Conservation (phyloP, 2,329 filamentous ascomycete genomes). For the Meredithiella fracta region DNA sequence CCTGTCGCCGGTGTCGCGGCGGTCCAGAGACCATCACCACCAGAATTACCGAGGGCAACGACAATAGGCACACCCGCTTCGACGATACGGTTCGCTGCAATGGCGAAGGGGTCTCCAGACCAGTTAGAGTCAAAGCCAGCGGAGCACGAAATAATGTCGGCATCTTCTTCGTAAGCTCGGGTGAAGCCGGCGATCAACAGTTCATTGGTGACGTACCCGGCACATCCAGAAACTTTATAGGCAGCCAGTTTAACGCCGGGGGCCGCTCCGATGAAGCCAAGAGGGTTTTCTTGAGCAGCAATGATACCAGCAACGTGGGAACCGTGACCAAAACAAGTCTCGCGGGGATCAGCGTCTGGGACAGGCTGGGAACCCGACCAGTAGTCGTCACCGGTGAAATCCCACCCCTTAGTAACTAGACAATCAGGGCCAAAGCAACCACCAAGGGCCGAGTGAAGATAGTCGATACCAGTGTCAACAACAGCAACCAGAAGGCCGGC, state of each 20-base stretch:
- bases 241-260: conserved; percentile 26
- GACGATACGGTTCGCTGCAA: conserved; percentile 19
- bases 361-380: conserved; percentile 27
- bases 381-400: conserved; percentile 42
- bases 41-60: conserved; percentile 19
- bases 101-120: conserved; percentile 18
- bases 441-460: conserved; percentile 44
- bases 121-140: conserved; percentile 19
- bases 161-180: conserved; percentile 27
- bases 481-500: conserved; percentile 28
- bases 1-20: conserved; percentile 18
- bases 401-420: conserved; percentile 41
- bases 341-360: conserved; percentile 26
- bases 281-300: conserved; percentile 25
- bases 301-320: conserved; percentile 32
- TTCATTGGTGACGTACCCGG: conserved; percentile 23
- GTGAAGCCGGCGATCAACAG: conserved; percentile 27
- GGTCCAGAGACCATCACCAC: conserved; percentile 17
- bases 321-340: conserved; percentile 25
- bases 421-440: conserved; percentile 45
- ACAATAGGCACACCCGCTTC: conserved; percentile 19
- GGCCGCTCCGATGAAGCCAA: conserved; percentile 26
- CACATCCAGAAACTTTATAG: conserved; percentile 26
- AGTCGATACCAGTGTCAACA: conserved; percentile 34
- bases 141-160: conserved; percentile 22